Evolutionary conservation across 495 filamentous ascomycete genomes (phyloP).

Genomic region (Talaromyces wortmannii): DNA sequence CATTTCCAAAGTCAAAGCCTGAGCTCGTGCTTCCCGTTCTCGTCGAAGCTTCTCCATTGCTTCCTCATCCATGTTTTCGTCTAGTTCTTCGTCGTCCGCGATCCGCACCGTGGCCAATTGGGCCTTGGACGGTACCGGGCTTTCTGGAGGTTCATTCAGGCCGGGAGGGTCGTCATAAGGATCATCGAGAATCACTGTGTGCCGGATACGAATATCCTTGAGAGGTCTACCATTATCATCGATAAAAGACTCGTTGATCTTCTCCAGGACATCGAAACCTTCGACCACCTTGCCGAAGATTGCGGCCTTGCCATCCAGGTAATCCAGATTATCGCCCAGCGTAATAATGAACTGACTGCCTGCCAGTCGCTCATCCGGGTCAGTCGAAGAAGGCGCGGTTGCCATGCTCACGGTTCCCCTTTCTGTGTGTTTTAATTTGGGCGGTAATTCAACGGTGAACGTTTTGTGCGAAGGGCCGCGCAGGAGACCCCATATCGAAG

Average conservation of each 20-base stretch:
- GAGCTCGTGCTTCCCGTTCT: constrained; percentile 87
- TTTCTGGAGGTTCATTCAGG: constrained; percentile 66
- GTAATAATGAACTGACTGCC: constrained; percentile 91
- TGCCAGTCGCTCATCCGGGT: constrained; percentile 74
- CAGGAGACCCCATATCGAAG: constrained; percentile 82
- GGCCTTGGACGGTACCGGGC: constrained; percentile 74
- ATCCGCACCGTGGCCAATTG: constrained; percentile 90
- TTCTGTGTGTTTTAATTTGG: constrained; percentile 78
- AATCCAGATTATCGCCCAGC: constrained; percentile 78
- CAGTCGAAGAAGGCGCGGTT: constrained; percentile 64
- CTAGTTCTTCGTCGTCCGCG: constrained; percentile 76
- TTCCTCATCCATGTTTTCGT: constrained; percentile 71
- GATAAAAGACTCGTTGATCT: constrained; percentile 83
- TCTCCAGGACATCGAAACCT: constrained; percentile 86
- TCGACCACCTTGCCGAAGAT: constrained; percentile 93
- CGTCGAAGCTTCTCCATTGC: constrained; percentile 71
- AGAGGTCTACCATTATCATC: constrained; percentile 79
- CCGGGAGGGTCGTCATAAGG: constrained; percentile 75
- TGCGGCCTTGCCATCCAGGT: constrained; percentile 83
- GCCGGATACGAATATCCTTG: constrained; percentile 87
- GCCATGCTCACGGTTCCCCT: constrained; percentile 93
- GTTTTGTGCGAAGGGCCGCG: constrained; percentile 64
- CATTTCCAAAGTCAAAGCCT: constrained; percentile 94
- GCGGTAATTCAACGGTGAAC: constrained; percentile 77
- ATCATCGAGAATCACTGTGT: constrained; percentile 85